phyloP scores from a whole-genome alignment of 2,329 filamentous ascomycete genomes.

The Keithomyces neogunnii region DNA sequence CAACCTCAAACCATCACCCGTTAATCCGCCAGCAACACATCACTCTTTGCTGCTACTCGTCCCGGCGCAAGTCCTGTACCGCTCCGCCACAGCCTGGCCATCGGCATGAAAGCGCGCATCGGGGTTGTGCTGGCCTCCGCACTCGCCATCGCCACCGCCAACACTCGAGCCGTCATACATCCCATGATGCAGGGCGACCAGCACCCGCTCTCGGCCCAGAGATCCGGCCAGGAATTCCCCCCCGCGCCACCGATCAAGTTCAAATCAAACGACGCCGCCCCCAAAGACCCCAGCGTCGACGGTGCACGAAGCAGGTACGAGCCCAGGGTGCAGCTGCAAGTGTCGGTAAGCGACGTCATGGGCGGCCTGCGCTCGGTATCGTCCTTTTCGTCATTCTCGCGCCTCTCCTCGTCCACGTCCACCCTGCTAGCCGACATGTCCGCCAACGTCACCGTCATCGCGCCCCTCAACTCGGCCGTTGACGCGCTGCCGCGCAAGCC shows the following conservation, averaged over 20 bases:
- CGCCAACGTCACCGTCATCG: conserved; percentile 75
- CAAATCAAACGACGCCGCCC: conserved; percentile 1
- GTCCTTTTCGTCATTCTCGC: conserved; percentile 73
- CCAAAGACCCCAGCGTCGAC: conserved; percentile 1
- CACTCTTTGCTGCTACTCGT: too few relatives aligned
- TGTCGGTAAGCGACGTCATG: conserved; percentile 78
- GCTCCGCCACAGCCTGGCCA: not conserved
- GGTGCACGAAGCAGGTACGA: conserved; percentile 8
- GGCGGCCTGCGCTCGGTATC: conserved; percentile 71
- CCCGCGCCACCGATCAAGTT: conserved; percentile 4
- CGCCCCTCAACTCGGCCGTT: conserved; percentile 77
- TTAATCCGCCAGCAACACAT: not conserved
- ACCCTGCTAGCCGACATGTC: conserved; percentile 57
- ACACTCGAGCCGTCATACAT: not conserved
- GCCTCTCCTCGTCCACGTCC: conserved; percentile 63
- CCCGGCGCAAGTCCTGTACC: too few relatives aligned
- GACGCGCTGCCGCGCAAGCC: conserved; percentile 74
- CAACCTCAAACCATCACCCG: not conserved
- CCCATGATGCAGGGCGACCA: not conserved
- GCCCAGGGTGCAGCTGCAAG: conserved; percentile 25
- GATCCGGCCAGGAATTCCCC: not conserved
- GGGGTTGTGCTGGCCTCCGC: not conserved
- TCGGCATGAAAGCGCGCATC: not conserved
- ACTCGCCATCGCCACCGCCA: not conserved
- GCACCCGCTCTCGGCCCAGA: not conserved